Conservation (phyloP, 768 basidiomycete species). For the Gautieria morchelliformis region DNA sequence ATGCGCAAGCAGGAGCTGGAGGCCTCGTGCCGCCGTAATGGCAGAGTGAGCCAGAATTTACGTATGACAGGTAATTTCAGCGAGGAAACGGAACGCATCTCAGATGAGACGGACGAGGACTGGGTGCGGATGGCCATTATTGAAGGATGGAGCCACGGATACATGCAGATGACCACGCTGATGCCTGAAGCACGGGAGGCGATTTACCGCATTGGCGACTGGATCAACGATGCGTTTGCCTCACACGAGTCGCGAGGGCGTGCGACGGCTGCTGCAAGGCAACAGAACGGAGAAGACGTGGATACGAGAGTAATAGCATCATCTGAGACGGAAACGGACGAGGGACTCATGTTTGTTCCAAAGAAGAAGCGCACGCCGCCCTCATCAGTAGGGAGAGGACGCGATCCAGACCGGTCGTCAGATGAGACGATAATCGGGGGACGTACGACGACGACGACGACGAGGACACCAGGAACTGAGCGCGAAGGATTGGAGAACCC, state of each 20-base stretch:
- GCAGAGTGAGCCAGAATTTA: conserved; percentile 50
- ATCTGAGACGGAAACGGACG: conserved; percentile 53
- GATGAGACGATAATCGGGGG: conserved; percentile 13
- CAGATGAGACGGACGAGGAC: conserved; percentile 73
- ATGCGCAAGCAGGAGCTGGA: conserved; percentile 69
- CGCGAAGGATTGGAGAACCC: background rate
- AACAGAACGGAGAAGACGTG: conserved; percentile 19
- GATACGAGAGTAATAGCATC: conserved; percentile 26
- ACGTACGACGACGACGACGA: conserved; percentile 18
- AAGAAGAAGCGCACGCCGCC: conserved; percentile 31
- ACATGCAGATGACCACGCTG: conserved; percentile 86
- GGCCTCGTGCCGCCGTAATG: conserved; percentile 40
- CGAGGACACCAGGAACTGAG: background rate
- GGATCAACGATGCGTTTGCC: conserved; percentile 78
- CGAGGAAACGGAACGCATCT: conserved; percentile 18
- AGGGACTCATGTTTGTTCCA: conserved; percentile 65
- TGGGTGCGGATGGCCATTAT: conserved; percentile 93
- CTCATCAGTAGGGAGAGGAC: conserved; percentile 4
- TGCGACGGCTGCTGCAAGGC: conserved; percentile 12
- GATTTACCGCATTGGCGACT: conserved; percentile 77
- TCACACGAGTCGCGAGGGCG: conserved; percentile 17
- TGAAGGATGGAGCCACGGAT: conserved; percentile 96
- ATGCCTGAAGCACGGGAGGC: conserved; percentile 76
- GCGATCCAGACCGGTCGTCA: conserved; percentile 14
- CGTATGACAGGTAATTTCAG: conserved; percentile 44